Evolutionary conservation across 495 filamentous ascomycete genomes (phyloP).

Genomic region (Apodospora peruviana): DNA sequence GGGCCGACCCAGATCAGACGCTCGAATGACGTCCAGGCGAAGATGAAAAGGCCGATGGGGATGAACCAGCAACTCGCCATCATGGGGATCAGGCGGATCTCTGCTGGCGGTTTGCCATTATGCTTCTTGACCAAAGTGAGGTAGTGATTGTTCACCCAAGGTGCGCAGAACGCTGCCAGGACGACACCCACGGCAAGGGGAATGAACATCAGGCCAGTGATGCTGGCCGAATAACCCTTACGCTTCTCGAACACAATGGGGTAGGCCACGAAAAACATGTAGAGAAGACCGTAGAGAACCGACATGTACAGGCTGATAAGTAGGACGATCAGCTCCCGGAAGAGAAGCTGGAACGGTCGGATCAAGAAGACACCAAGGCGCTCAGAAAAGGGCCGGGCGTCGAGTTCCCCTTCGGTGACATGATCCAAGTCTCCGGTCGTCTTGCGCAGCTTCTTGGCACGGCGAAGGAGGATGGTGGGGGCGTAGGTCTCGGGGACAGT

Average conservation of each 20-base stretch:
- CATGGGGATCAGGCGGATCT: slow-evolving; percentile 75
- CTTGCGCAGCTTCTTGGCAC: slow-evolving; percentile 64
- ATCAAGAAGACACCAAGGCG: slow-evolving; percentile 61
- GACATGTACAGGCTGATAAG: slow-evolving; percentile 75
- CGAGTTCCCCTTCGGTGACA: slow-evolving; percentile 70
- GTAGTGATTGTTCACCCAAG: slow-evolving; percentile 73
- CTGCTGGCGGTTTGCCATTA: slow-evolving; percentile 66
- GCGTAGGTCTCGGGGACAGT: slow-evolving; percentile 79
- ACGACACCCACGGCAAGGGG: slow-evolving; percentile 64
- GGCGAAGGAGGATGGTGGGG: slow-evolving; percentile 58
- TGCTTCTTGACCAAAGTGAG: slow-evolving; percentile 52
- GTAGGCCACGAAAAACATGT: slow-evolving; percentile 81
- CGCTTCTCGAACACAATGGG: slow-evolving; percentile 73
- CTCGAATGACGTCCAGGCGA: slow-evolving; percentile 74
- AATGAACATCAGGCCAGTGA: slow-evolving; percentile 78
- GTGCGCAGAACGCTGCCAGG: slow-evolving; percentile 57
- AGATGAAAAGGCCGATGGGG: slow-evolving; percentile 74
- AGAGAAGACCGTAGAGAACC: slow-evolving; percentile 69
- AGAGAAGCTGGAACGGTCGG: slow-evolving; percentile 75
- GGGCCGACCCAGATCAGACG: slow-evolving; percentile 64
- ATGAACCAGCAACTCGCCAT: slow-evolving; percentile 79
- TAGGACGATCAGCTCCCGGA: slow-evolving; percentile 72
- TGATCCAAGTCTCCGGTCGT: slow-evolving; percentile 55
- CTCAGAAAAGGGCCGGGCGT: slow-evolving; percentile 57
- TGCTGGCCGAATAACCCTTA: slow-evolving; percentile 66